These are phyloP conservation scores for Fusarium chlamydosporum DNA, from an alignment of 2,329 filamentous ascomycete species.

Conservation along the genomic window DNA sequence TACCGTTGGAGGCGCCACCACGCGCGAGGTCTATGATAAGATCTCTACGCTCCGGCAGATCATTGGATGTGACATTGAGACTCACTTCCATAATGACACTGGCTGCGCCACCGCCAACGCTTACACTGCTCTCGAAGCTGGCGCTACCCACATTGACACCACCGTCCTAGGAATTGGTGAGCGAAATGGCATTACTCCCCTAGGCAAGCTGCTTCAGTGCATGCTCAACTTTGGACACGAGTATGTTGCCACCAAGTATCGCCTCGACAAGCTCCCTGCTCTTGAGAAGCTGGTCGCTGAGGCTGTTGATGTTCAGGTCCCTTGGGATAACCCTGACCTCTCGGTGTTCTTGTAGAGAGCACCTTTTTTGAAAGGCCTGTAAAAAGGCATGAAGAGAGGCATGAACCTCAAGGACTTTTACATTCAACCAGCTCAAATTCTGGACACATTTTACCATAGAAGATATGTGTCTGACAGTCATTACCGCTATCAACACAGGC, in stretches of 20 bases:
- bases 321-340: conserved; percentile 34
- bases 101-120: conserved; percentile 92
- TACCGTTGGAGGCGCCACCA: conserved; percentile 88
- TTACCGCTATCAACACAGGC: conserved; percentile 1
- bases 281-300: conserved; percentile 88
- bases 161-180: conserved; percentile 71
- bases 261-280: conserved; percentile 89
- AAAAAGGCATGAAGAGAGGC: conserved; percentile 21
- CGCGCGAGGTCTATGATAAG: conserved; percentile 90
- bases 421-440: conserved; percentile 20
- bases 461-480: conserved; percentile 19
- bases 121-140: conserved; percentile 88
- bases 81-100: conserved; percentile 82
- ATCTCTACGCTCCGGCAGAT: conserved; percentile 81
- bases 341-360: conserved; percentile 6
- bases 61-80: conserved; percentile 74
- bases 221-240: conserved; percentile 69
- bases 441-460: conserved; percentile 14
- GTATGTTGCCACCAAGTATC: conserved; percentile 90
- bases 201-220: conserved; percentile 51
- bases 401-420: conserved; percentile 14
- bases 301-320: conserved; percentile 55
- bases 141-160: conserved; percentile 86
- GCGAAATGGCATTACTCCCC: conserved; percentile 77
- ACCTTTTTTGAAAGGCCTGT: conserved; percentile 14